Evolutionary conservation across 2,329 filamentous ascomycete genomes (phyloP).

Genomic region (Phaeosphaeriaceae sp.): DNA sequence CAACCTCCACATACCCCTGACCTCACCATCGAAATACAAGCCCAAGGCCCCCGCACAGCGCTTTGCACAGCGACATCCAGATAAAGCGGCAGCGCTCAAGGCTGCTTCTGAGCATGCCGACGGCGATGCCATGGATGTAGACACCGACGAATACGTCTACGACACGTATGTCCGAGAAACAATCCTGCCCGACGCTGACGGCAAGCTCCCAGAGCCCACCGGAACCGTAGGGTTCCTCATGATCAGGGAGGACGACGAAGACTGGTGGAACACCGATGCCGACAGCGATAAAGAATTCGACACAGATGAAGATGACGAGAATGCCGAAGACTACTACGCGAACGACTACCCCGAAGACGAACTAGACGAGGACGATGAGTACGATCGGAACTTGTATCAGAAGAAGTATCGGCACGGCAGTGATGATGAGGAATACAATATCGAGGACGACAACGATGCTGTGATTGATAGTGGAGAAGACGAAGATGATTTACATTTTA

Average conservation of each 20-base stretch:
- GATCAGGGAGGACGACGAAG: slow-evolving; percentile 58
- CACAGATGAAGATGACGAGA: slow-evolving; percentile 68
- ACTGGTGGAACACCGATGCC: slow-evolving; percentile 65
- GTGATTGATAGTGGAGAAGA: slow-evolving; percentile 33
- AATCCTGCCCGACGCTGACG: slow-evolving; percentile 44
- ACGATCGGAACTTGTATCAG: slow-evolving; percentile 53
- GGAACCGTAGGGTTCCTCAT: slow-evolving; percentile 54
- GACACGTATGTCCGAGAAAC: slow-evolving; percentile 65
- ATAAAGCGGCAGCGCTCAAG: slow-evolving; percentile 27
- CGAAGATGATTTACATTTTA: slow-evolving; percentile 38
- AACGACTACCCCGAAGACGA: slow-evolving; percentile 84
- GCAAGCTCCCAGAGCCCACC: slow-evolving; percentile 27
- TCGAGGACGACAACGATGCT: slow-evolving; percentile 23
- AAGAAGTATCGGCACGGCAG: slow-evolving; percentile 45
- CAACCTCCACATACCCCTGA: slow-evolving; percentile 12
- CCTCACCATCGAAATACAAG: slow-evolving; percentile 38
- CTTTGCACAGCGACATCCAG: slow-evolving; percentile 43
- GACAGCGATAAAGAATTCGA: slow-evolving; percentile 61
- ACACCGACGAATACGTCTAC: slow-evolving; percentile 63
- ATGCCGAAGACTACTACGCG: slow-evolving; percentile 78
- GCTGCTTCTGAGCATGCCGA: slow-evolving; percentile 9
- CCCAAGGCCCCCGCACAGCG: slow-evolving; percentile 43
- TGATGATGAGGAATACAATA: slow-evolving; percentile 50
- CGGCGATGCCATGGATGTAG: slow-evolving; percentile 44
- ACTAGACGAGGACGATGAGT: slow-evolving; percentile 73